Conservation (phyloP, 2,329 filamentous ascomycete species). For the Thelonectria blattea region DNA sequence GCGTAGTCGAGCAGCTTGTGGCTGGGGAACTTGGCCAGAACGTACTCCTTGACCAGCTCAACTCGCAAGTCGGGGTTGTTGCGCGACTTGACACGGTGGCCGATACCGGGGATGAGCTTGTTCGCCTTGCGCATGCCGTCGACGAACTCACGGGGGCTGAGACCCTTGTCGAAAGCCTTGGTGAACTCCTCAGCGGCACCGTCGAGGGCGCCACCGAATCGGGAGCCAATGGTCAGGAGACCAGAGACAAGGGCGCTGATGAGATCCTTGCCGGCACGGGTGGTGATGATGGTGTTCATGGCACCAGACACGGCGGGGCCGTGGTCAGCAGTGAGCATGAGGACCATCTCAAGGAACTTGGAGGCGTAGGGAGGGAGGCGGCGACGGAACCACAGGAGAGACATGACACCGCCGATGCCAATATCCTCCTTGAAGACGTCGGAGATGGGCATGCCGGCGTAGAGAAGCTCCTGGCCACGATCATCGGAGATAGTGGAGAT, state of each 20-base stretch:
- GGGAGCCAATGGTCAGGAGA: slow-evolving; percentile 96
- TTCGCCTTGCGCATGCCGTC: slow-evolving; percentile 99
- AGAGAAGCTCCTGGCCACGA: slow-evolving; percentile 98
- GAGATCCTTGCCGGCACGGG: slow-evolving; percentile 97
- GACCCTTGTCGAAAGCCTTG: slow-evolving; percentile 96
- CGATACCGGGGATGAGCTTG: slow-evolving; percentile 99
- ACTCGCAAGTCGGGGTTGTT: slow-evolving; percentile 99
- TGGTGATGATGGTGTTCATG: slow-evolving; percentile 99
- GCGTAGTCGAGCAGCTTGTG: slow-evolving; percentile 99
- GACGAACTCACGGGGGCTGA: slow-evolving; percentile 98
- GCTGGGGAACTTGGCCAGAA: slow-evolving; percentile 94
- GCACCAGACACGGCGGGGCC: slow-evolving; percentile 98
- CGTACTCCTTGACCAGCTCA: slow-evolving; percentile 99
- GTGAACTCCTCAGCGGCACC: slow-evolving; percentile 98
- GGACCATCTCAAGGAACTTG: slow-evolving; percentile 99
- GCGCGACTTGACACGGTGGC: slow-evolving; percentile 98
- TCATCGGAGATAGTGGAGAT: slow-evolving; percentile 99
- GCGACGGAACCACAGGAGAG: slow-evolving; percentile 98
- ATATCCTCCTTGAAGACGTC: slow-evolving; percentile 99
- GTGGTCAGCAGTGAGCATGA: slow-evolving; percentile 99
- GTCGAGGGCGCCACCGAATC: slow-evolving; percentile 97
- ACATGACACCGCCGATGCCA: slow-evolving; percentile 99
- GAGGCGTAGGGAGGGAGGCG: slow-evolving; percentile 94
- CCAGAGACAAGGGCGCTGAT: slow-evolving; percentile 94
- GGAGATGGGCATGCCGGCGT: slow-evolving; percentile 99